Base-by-base conservation (phyloP, 2,329 filamentous ascomycete species). In the Fusarium agapanthi region DNA sequence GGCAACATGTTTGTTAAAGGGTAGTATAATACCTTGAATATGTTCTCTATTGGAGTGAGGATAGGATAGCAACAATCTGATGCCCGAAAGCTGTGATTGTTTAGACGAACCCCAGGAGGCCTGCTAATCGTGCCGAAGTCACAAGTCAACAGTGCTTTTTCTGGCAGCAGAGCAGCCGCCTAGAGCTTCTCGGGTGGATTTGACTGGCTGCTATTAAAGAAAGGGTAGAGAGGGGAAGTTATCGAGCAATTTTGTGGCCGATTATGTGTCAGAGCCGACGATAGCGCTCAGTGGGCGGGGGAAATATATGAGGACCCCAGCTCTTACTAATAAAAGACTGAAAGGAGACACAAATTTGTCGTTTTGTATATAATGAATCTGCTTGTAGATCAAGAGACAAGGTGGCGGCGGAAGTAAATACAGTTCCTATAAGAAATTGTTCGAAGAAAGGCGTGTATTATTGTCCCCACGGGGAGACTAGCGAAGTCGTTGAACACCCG, bases 211-310 rank as follows among this genome's bases (percentile, higher is more conserved):
- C 50, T 58, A 41, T 53, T 50, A 41, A 48, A 61, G 37, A 69
- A 41, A 40, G 47, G 43, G 53, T 48, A 54, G 56, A 64, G 47
- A 70, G 56, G 62, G 67, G 55, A 35, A 50, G 40, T 58, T 61
- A 37, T 59, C 59, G 51, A 71, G 59, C 57, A 65, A 73, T 57
- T 75, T 75, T 65, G 56, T 69, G 62, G 61, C 64, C 67, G 48
- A 65, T 41, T 65, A 32, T 67, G 69, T 74, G 64, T 63, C 54
- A 72, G 60, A 74, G 57, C 60, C 40, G 60, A 63, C 54, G 61
- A 65, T 47, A 57, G 54, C 55, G 54, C 60, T 69, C 56, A 41
- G 60, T 59, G 54, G 47, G 71, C 58, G 60, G 64, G 67, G 60
- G 56, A 62, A 43, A 51, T 37, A 28, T 45, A 48, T 58, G 14